phyloP scores from a whole-genome alignment of 192 early-diverging fungal genomes.

The Ambispora gerdemannii region DNA sequence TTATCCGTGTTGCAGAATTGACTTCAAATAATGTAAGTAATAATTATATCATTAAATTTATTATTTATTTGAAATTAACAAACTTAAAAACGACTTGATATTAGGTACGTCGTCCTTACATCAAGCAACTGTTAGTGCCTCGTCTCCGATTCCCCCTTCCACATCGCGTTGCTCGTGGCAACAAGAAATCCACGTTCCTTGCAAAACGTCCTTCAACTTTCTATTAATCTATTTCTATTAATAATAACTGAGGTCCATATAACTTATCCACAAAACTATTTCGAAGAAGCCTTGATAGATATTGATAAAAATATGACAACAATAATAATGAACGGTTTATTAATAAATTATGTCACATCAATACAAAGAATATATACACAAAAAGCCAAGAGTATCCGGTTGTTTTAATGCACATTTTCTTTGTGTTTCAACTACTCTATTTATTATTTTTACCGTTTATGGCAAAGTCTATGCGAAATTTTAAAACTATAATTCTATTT shows the following conservation, averaged over 20 bases:
- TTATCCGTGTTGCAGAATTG: slow-evolving; percentile 96
- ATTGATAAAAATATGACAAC: too few relatives aligned
- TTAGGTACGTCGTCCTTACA: slow-evolving; percentile 86
- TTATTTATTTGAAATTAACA: background rate
- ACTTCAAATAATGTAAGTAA: slow-evolving; percentile 76
- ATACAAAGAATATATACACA: too few relatives aligned
- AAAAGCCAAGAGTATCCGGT: too few relatives aligned
- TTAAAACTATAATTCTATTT: slow-evolving; percentile 5
- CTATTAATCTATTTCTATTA: slow-evolving; percentile 53
- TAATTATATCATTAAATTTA: background rate
- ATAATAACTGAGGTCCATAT: background rate
- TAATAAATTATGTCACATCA: too few relatives aligned
- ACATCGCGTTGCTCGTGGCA: slow-evolving; percentile 85
- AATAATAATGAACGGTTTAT: too few relatives aligned
- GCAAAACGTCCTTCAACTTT: slow-evolving; percentile 93
- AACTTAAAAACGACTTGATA: background rate
- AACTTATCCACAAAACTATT: background rate
- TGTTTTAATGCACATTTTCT: too few relatives aligned
- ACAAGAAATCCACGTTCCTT: slow-evolving; percentile 83
- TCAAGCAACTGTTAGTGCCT: slow-evolving; percentile 89
- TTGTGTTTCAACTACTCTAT: too few relatives aligned
- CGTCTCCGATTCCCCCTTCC: slow-evolving; percentile 97
- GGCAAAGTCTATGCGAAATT: background rate
- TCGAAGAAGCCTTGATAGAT: too few relatives aligned
- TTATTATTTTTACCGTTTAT: too few relatives aligned